phyloP scores from a whole-genome alignment of 768 basidiomycete species.

The Podaxis pistillaris region DNA sequence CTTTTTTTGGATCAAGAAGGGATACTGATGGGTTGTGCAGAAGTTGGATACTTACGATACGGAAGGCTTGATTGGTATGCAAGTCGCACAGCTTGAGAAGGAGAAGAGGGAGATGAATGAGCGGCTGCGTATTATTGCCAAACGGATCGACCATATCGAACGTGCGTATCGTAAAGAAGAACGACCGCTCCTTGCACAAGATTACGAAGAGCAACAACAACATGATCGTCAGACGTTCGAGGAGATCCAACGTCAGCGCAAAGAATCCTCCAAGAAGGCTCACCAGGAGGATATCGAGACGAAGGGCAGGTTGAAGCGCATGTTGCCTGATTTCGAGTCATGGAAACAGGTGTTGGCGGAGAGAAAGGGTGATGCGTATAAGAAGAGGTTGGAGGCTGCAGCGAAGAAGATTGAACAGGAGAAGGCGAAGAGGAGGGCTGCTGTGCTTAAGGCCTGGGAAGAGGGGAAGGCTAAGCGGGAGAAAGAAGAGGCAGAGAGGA shows the following conservation, averaged over 20 bases:
- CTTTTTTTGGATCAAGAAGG: slow-evolving; percentile 12
- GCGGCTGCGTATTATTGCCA: slow-evolving; percentile 76
- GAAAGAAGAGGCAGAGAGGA: slow-evolving; percentile 53
- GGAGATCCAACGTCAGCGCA: slow-evolving; percentile 50
- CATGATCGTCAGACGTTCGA: slow-evolving; percentile 73
- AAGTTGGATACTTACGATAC: slow-evolving; percentile 85
- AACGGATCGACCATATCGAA: slow-evolving; percentile 94
- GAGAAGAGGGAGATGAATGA: slow-evolving; percentile 89
- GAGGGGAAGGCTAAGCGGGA: slow-evolving; percentile 48
- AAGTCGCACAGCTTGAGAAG: slow-evolving; percentile 95
- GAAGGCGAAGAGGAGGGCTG: slow-evolving; percentile 68
- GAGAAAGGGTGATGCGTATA: slow-evolving; percentile 65
- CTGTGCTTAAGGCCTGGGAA: slow-evolving; percentile 56
- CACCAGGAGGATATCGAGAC: slow-evolving; percentile 69
- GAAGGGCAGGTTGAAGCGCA: slow-evolving; percentile 72
- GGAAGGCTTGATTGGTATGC: slow-evolving; percentile 81
- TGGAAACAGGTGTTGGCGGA: slow-evolving; percentile 53
- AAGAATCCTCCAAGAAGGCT: slow-evolving; percentile 50
- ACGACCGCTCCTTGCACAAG: slow-evolving; percentile 76
- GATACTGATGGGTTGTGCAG: slow-evolving; percentile 31
- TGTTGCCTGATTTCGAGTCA: slow-evolving; percentile 66
- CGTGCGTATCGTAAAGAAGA: slow-evolving; percentile 95
- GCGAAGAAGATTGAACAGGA: slow-evolving; percentile 76
- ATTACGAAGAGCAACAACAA: slow-evolving; percentile 85
- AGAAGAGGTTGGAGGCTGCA: slow-evolving; percentile 55